These are phyloP conservation scores for Blastocrithidia nonstop DNA, from an alignment of 208 protist species.

Conservation along the genomic window DNA sequence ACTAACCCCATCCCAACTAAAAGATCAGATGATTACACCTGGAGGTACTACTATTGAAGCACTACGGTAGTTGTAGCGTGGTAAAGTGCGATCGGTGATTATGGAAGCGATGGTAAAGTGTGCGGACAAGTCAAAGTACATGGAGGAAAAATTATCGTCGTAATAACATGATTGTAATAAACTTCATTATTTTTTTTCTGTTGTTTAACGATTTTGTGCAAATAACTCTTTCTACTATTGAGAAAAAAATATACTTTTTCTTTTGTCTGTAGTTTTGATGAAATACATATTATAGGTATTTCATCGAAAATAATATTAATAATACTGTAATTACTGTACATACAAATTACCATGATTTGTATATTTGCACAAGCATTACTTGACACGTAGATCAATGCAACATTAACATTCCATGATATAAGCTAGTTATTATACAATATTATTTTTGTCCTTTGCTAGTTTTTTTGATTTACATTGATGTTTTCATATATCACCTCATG, in stretches of 20 bases:
- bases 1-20: constrained; percentile 63
- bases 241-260: too few species aligned
- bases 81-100: constrained; percentile 72
- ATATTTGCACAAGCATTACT: constrained; percentile 4
- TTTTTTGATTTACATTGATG: not conserved
- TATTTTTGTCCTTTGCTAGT: not conserved
- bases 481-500: constrained; percentile 4
- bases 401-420: constrained; percentile 6
- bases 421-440: constrained; percentile 6
- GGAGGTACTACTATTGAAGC: constrained; percentile 94
- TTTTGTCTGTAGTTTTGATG: too few species aligned
- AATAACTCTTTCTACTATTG: too few species aligned
- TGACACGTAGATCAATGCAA: constrained; percentile 1
- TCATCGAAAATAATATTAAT: constrained; percentile 2
- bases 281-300: too few species aligned
- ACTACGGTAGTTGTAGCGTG: constrained; percentile 83
- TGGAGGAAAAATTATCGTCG: constrained; percentile 48
- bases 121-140: constrained; percentile 72
- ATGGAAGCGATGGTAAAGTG: constrained; percentile 88
- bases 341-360: constrained; percentile 4
- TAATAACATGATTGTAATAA: too few species aligned
- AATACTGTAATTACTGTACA: constrained; percentile 8
- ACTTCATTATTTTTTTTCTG: too few species aligned
- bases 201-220: too few species aligned
- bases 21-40: constrained; percentile 87